Base-by-base conservation (phyloP, 768 basidiomycete genomes). In the Pleurotus tuber-regium region DNA sequence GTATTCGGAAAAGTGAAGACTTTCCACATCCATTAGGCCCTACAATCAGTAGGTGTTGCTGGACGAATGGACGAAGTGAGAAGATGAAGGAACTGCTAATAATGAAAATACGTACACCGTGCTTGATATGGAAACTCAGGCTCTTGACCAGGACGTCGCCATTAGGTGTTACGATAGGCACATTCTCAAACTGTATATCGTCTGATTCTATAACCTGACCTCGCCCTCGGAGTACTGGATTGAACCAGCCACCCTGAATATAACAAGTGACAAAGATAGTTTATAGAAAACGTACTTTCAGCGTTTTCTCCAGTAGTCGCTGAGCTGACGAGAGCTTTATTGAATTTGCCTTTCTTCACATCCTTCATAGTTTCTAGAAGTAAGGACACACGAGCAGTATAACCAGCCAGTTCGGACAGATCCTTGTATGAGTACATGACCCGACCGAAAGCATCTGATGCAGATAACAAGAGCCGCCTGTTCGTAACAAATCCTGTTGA, bases 361-460 rank as follows among this genome's bases (percentile, higher is more conserved):
- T 95, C 93, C 18, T 83, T 76, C 83, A 98, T 96, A 0, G 93
- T 92, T 50, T 95, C 90, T 7, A 99, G 78, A 1, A 98, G 77
- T 38, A 86, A 80, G 26, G 89, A 86, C 1, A 99, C 96, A 11
- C 96, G 84, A 1, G 92, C 82, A 2, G 96, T 98, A 65, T 97
- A 98, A 9, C 96, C 96, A 3, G 96, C 93, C 28, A 99, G 81
- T 64, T 99, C 96, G 4, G 92, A 84, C 3, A 99, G 75, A 64
- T 98, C 95, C 68, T 97, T 98, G 73, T 97, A 98, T 2, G 92
- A 93, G 66, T 95, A 96, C 92, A 98, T 93, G 24, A 97, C 84
- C 16, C 95, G 82, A 26, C 94, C 94, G 59, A 98, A 89, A 1
- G 96, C 96, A 71, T 98, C 96, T 83, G 16, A 52, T 3, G 92